Evolutionary conservation across 768 basidiomycete species (phyloP), one percentile per base, ranked within the genome.

Genomic region (Tulasnella sp.): DNA sequence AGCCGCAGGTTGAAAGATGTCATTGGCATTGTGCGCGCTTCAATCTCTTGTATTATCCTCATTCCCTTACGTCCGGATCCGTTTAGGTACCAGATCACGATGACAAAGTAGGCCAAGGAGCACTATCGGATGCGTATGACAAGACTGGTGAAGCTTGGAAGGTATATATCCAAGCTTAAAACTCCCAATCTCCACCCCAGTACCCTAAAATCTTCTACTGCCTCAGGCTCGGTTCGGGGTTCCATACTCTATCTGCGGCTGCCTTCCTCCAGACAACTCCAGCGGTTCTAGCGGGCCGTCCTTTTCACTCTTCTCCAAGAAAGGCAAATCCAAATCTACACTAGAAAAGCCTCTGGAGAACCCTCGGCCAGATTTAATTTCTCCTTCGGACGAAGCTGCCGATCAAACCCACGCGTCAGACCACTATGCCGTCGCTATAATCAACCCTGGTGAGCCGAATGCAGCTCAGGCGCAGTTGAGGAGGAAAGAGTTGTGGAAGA

Each of bases 241-340:
- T 9, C 83, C 86, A 1, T 92, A 92, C 83, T 87, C 85, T 73
- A 86, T 88, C 79, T 92, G 91, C 78, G 90, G 90, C 2, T 91
- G 91, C 81, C 86, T 88, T 0, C 82, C 88, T 10, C 80, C 80
- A 18, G 40, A 71, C n/a, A 46, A n/a, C 5, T 67, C 44, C n/a
- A 39, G 72, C 32, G 48, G 61, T 18, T 23, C 37, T 20, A 67
- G 70, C 16, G 40, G 20, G 26, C 29, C 48, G 26, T 35, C 44
- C 42, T 74, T 71, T 10, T 70, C 57, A 23, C 76, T 61, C 75
- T 71, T 57, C 72, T 77, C 70, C 51, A 73, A 67, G 42, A 77
- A 75, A 44, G 73, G 61, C 15, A 75, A 74, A 75, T 40, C 78
- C 1, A 77, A 77, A 26, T 46, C 75, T 29, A 39, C 77, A 5